Evolutionary conservation across 2,329 filamentous ascomycete species (phyloP), one percentile per base, ranked within the genome.

Genomic region (Fusarium luffae): DNA sequence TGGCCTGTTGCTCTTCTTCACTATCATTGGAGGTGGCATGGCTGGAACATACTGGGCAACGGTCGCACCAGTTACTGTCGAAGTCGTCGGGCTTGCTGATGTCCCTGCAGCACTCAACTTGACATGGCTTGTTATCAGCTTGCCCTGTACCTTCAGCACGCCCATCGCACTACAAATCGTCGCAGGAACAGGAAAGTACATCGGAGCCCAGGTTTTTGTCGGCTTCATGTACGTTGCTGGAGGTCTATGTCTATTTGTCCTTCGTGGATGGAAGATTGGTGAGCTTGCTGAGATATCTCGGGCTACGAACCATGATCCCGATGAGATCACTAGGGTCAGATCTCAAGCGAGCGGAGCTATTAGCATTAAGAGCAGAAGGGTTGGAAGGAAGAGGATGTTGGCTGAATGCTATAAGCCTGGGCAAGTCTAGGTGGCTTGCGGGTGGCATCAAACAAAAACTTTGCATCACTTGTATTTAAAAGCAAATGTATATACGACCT

Each of bases 31-130:
- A 5, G 93, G 93, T 4, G 84, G 82, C 4, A 88, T 94, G 2
- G 89, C 88, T 4, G 93, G 93, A 9, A 90, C 89, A 0, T 90
- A 92, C 70, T 94, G 89, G 89, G 85, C 88, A 1, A 89, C 90
- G 2, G 85, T 91, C 28, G 89, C 83, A 1, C 92, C 92, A 0
- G 88, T 94, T 9, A 87, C 87, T 7, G 90, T 90, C 4, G 92
- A 95, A 78, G 88, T 95, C 2, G 88, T 94, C 30, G 92, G 92
- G 0, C 77, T 95, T 7, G 85, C 86, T 60, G 81, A 91, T 43
- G 83, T 94, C 4, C 90, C 92, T 2, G 88, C 90, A 74, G 86
- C 82, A 0, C 79, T 95, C 41, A 92, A 88, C 55, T 83, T 95
- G 19, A 86, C 89, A 21, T 95, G 92, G 92, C 75, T 94, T 27